These are phyloP conservation scores for Phaseolus coccineus DNA, from an alignment of 331 rosid genomes.

Conservation along the genomic window DNA sequence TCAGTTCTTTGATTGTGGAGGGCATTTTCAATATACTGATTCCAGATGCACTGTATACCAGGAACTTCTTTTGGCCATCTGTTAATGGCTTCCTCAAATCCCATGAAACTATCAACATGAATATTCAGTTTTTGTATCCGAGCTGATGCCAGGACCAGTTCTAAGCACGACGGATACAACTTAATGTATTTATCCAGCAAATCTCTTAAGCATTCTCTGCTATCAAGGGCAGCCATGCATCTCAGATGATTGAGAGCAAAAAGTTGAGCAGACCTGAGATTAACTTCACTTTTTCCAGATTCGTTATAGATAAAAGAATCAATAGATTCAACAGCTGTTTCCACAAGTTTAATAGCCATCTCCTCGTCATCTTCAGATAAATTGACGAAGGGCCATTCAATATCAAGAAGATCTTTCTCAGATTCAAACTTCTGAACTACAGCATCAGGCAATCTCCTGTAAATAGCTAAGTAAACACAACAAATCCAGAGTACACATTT, in stretches of 20 bases:
- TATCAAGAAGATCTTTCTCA: constrained; percentile 75
- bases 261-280: constrained; percentile 66
- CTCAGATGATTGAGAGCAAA: constrained; percentile 85
- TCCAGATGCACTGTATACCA: constrained; percentile 91
- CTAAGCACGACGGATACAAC: constrained; percentile 78
- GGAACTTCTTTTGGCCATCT: constrained; percentile 86
- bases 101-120: constrained; percentile 53
- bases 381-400: constrained; percentile 76
- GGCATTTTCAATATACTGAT: constrained; percentile 77
- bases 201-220: constrained; percentile 56
- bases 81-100: constrained; percentile 75
- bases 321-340: constrained; percentile 65
- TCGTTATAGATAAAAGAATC: constrained; percentile 60
- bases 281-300: constrained; percentile 56
- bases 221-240: constrained; percentile 76
- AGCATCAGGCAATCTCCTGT: constrained; percentile 90
- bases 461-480: constrained; percentile 90
- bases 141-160: constrained; percentile 66
- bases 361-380: constrained; percentile 68
- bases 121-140: constrained; percentile 55
- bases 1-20: constrained; percentile 61
- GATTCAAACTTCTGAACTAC: constrained; percentile 81
- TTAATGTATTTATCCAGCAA: constrained; percentile 74
- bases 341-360: constrained; percentile 70
- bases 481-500: constrained; percentile 94